Conservation (phyloP, 2,329 filamentous ascomycete genomes). For the Drechslera avenae region DNA sequence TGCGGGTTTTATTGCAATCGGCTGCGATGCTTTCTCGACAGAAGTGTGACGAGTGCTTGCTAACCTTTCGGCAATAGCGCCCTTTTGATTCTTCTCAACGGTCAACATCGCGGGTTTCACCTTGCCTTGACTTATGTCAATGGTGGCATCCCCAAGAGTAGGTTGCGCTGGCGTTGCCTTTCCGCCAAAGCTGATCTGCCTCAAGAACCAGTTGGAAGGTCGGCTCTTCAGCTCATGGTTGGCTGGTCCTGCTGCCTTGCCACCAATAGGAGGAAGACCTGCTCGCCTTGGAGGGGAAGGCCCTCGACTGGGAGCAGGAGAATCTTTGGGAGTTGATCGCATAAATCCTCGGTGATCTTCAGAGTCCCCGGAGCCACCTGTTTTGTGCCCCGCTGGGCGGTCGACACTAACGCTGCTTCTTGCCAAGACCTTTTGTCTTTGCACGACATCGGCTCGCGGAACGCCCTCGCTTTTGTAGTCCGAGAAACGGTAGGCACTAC, state of each 20-base stretch:
- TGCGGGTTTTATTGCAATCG: slow-evolving; percentile 44
- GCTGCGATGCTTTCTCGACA: slow-evolving; percentile 43
- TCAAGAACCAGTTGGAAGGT: slow-evolving; percentile 43
- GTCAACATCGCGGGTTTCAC: slow-evolving; percentile 44
- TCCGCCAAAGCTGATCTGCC: slow-evolving; percentile 50
- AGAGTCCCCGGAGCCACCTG: slow-evolving; percentile 35
- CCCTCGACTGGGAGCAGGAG: slow-evolving; percentile 37
- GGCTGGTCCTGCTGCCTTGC: slow-evolving; percentile 2
- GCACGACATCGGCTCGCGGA: slow-evolving; percentile 41
- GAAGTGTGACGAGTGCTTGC: slow-evolving; percentile 41
- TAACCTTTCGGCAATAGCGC: slow-evolving; percentile 44
- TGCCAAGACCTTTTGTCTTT: slow-evolving; percentile 31
- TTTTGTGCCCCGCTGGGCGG: slow-evolving; percentile 26
- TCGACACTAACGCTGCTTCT: slow-evolving; percentile 13
- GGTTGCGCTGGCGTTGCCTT: slow-evolving; percentile 36
- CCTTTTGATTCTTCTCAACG: slow-evolving; percentile 45
- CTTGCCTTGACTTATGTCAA: slow-evolving; percentile 39
- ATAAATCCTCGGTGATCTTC: slow-evolving; percentile 22
- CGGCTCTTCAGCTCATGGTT: slow-evolving; percentile 25
- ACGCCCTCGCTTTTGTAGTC: slow-evolving; percentile 20
- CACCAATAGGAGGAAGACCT: slow-evolving; percentile 19
- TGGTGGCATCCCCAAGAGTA: slow-evolving; percentile 38
- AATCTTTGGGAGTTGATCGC: slow-evolving; percentile 30
- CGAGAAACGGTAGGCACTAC: slow-evolving; percentile 15
- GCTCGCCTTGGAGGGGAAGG: slow-evolving; percentile 37